Evolutionary conservation across 805 yeast species (phyloP).

Genomic region (Metschnikowia proteae): DNA sequence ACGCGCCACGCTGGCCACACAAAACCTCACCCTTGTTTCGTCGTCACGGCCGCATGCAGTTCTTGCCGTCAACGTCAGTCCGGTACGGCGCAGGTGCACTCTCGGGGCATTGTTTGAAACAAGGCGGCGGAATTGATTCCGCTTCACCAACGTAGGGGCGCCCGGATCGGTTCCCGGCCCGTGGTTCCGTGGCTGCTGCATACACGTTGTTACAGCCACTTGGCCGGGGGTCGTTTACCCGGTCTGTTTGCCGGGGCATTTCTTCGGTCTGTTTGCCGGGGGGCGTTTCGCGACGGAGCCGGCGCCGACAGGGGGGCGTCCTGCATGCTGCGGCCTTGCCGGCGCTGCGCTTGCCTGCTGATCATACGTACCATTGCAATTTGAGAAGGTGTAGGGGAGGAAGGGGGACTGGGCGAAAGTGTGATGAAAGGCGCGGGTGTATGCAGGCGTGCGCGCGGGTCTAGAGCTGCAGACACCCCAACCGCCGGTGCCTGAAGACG

Average conservation of each 20-base stretch:
- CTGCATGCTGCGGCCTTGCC: background rate
- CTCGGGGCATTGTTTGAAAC: background rate
- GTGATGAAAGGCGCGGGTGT: background rate
- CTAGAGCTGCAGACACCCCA: background rate
- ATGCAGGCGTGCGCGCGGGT: constrained; percentile 3
- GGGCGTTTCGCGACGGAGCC: background rate
- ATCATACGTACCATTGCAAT: constrained; percentile 9
- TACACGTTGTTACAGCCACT: too few species aligned
- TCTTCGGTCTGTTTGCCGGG: too few species aligned
- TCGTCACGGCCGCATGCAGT: background rate
- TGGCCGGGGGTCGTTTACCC: too few species aligned
- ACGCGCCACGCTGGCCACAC: background rate
- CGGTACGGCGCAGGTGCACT: background rate
- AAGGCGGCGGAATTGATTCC: background rate
- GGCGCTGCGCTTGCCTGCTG: background rate
- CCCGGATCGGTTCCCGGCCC: too few species aligned
- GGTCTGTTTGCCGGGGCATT: too few species aligned
- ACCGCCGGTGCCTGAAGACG: background rate
- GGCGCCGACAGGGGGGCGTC: background rate
- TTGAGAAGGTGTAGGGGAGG: background rate
- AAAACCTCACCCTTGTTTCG: background rate
- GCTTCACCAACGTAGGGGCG: too few species aligned
- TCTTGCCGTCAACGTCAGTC: background rate
- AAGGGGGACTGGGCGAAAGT: constrained; percentile 4
- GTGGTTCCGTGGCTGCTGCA: too few species aligned